Percentiles rank a stretch among this genome's conserved stretches.
Evolutionary conservation across 2,329 filamentous ascomycete genomes (phyloP).

Genomic region (Chrysosporium queenslandicum): DNA sequence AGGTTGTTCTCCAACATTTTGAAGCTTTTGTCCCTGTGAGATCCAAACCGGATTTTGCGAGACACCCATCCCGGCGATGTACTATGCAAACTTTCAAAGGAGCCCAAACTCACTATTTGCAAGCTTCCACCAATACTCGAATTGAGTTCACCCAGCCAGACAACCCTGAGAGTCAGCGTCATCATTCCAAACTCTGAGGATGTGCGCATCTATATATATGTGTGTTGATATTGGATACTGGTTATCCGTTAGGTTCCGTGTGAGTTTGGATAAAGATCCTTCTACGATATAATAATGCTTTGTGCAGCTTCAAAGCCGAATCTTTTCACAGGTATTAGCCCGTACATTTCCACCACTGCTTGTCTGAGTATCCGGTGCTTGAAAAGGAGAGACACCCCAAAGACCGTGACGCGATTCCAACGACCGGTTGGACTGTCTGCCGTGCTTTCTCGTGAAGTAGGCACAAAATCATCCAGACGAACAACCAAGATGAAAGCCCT

Average conservation of each 20-base stretch:
- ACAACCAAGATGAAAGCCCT: constrained; percentile 39
- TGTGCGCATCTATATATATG: neutral
- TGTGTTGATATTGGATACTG: neutral
- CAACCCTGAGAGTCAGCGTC: neutral
- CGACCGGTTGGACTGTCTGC: too few species aligned
- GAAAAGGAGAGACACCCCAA: neutral
- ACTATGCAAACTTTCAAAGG: too few species aligned
- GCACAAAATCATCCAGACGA: constrained; percentile 1
- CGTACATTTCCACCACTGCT: neutral
- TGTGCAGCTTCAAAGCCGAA: neutral
- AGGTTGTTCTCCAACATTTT: neutral
- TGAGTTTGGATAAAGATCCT: neutral
- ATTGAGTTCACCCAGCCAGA: neutral
- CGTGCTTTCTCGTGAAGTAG: neutral
- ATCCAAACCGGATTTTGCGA: too few species aligned
- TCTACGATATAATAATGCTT: neutral
- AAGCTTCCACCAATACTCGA: neutral
- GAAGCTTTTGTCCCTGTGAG: too few species aligned
- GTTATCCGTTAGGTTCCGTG: neutral
- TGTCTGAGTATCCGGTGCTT: neutral
- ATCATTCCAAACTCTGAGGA: neutral
- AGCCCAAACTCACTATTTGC: too few species aligned
- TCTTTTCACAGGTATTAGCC: neutral
- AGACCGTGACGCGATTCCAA: neutral
- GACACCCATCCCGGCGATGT: too few species aligned